Evolutionary conservation across 176 grass and related monocot species (phyloP), one percentile per base, ranked within the genome.

Genomic region (Bothriochloa decipiens): DNA sequence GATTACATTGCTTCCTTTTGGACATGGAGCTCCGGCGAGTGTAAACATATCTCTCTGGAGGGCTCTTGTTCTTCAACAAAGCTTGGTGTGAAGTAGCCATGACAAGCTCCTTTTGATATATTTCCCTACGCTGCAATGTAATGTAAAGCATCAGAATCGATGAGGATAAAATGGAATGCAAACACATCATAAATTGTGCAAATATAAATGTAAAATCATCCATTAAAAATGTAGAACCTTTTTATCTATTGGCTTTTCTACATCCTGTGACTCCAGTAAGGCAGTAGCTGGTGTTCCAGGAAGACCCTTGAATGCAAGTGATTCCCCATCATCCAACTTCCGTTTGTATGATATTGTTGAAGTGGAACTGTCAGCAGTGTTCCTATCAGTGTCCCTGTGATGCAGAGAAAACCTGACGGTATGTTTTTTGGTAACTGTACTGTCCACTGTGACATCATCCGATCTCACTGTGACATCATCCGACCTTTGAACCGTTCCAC

Each of bases 31-130:
- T 84, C 58, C 94, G 86, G 17, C 93, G 96, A 77, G 92, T 92
- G 83, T 99, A 99, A 74, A 91, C 90, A 33, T 84, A 94, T 81
- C 93, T 94, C 78, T 99, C 95, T 18, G 91, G 93, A 66, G 88
- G 91, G 58, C 76, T 81, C 74, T 99, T 94, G 68, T 96, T 96
- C 87, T 94, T 94, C 65, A 74, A 88, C 16, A 91, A 66, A 64
- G 86, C 84, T 83, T 96, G 86, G 79, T 88, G 82, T 84, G 84
- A 91, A 15, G 72, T 91, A 15, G 68, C 89, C 82, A 77, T 89
- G 61, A 76, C 86, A 62, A 85, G 49, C 67, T 94, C 88, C 78
- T 87, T 89, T 42, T 81, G 84, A 70, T 86, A 89, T 22, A 75
- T 60, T 53, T 91, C 88, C 33, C 41, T 86, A 75, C 70, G 83